Percentiles rank a stretch among this genome's conserved stretches.
These are phyloP conservation scores for Curvularia verruculosa DNA, from an alignment of 2,329 filamentous ascomycete genomes.

Conservation along the genomic window DNA sequence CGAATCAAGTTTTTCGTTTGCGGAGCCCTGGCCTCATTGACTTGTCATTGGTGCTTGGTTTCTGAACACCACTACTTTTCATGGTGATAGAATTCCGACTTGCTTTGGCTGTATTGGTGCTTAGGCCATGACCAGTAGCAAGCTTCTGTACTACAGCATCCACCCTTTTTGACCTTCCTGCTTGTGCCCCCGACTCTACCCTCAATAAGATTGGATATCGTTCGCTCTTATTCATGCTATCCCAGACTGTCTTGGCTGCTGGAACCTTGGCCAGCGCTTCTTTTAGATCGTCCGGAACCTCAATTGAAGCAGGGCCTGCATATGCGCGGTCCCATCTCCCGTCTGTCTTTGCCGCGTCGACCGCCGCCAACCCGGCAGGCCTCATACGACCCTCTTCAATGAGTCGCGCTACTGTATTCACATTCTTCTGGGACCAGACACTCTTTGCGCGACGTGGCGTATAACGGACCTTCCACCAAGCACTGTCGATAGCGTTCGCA, in stretches of 20 bases:
- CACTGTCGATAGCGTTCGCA: slow-evolving; percentile 53
- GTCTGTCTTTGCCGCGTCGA: slow-evolving; percentile 63
- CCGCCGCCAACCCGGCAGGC: slow-evolving; percentile 55
- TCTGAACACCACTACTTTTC: neutral
- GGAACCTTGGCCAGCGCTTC: slow-evolving; percentile 49
- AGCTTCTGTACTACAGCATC: slow-evolving; percentile 47
- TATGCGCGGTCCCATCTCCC: slow-evolving; percentile 66
- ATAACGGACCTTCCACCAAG: slow-evolving; percentile 62
- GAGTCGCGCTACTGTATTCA: slow-evolving; percentile 57
- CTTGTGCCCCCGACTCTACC: slow-evolving; percentile 51
- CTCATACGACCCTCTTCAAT: slow-evolving; percentile 57
- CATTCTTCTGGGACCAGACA: slow-evolving; percentile 66
- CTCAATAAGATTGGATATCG: slow-evolving; percentile 56
- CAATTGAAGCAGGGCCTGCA: slow-evolving; percentile 55
- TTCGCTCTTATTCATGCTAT: slow-evolving; percentile 53
- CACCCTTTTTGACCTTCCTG: slow-evolving; percentile 48
- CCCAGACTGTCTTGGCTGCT: slow-evolving; percentile 51
- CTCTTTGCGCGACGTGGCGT: slow-evolving; percentile 63
- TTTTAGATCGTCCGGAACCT: slow-evolving; percentile 59
- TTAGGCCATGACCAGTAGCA: slow-evolving; percentile 9
- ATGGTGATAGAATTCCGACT: neutral
- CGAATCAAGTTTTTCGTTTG: slow-evolving; percentile 1
- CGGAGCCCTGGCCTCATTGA: slow-evolving; percentile 2
- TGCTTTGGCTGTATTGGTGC: neutral
- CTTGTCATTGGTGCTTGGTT: neutral